Conservation (phyloP, 164 flowering plant genomes). For the Kingdonia uniflora region DNA sequence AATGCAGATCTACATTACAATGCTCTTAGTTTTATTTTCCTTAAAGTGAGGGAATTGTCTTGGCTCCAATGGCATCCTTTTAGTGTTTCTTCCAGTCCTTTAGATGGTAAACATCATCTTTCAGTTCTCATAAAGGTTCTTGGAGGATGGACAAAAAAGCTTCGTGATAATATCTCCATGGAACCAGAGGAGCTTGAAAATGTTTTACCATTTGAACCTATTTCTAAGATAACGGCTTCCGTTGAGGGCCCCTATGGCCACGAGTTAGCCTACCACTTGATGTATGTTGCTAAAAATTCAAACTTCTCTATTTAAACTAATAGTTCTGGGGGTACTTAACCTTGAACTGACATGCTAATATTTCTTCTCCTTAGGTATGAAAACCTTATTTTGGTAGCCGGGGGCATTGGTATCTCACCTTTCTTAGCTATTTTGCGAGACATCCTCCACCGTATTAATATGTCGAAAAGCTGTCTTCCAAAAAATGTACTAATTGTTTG, state of each 20-base stretch:
- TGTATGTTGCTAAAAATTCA: constrained; percentile 28
- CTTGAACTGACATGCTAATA: background rate
- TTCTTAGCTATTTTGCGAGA: constrained; percentile 88
- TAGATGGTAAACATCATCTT: constrained; percentile 67
- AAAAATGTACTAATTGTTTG: constrained; percentile 57
- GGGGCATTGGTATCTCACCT: constrained; percentile 94
- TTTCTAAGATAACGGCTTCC: constrained; percentile 44
- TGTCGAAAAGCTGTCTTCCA: constrained; percentile 48
- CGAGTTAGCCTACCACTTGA: constrained; percentile 70
- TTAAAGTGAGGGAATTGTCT: constrained; percentile 74
- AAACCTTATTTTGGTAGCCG: constrained; percentile 78
- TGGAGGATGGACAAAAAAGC: constrained; percentile 75
- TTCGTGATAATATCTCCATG: constrained; percentile 31
- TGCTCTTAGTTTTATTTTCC: constrained; percentile 80
- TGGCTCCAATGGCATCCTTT: constrained; percentile 97
- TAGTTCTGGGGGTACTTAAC: background rate
- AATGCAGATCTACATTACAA: constrained; percentile 62
- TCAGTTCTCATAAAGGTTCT: constrained; percentile 81
- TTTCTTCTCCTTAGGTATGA: constrained; percentile 44
- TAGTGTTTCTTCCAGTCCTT: constrained; percentile 91
- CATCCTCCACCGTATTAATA: constrained; percentile 51
- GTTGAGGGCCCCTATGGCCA: constrained; percentile 98
- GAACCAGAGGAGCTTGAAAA: constrained; percentile 16
- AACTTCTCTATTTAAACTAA: background rate
- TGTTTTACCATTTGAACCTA: constrained; percentile 17